Evolutionary conservation across 208 protist genomes (phyloP), one percentile per base, ranked within the genome.

Genomic region (Polymyxa betae): DNA sequence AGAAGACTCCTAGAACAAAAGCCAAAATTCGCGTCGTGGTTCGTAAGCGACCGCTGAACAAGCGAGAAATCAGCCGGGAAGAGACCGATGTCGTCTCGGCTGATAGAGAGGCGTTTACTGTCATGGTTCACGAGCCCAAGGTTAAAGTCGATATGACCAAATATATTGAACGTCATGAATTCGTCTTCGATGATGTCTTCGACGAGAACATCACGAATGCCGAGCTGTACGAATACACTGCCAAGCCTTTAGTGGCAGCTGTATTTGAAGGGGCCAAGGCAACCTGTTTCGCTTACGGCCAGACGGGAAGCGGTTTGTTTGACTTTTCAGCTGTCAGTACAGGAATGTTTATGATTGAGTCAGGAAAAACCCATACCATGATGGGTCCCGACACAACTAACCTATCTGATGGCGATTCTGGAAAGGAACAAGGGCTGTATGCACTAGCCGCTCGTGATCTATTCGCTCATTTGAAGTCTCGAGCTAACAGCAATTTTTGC

Each of bases 251-350:
- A 0, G 95, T 99, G 45, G 96, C 98, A 64, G 97, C 96, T n/a
- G 96, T 99, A 1, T 98, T 99, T 92, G 95, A 95, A 72, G 92
- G 97, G 68, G 97, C 97, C 45, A 97, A 97, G 45, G 98, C 97
- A 0, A 98, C 97, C 12, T 98, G 97, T 92, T 99, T 99, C 93
- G 97, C 97, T 32, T 99, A 98, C 91, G 98, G 98, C 38, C 97
- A 99, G 91, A 98, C 97, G n/a, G 91, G 60, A 41, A 77, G 46
- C 49, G 88, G 88, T 60, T 29, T 24, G 49, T 60, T 60, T 60
- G 5, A 24, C 5, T 60, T 60, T 5, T 5, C 49, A 29, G 49
- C 5, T 60, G 49, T 5, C 24, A 24, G 24, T 60, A 24, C 5
- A 24, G 5, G 49, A 60, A 60, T 5, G 49, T 29, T 60, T 60